phyloP scores from a whole-genome alignment of 2,329 filamentous ascomycete genomes.

The Thelonectria discophora region DNA sequence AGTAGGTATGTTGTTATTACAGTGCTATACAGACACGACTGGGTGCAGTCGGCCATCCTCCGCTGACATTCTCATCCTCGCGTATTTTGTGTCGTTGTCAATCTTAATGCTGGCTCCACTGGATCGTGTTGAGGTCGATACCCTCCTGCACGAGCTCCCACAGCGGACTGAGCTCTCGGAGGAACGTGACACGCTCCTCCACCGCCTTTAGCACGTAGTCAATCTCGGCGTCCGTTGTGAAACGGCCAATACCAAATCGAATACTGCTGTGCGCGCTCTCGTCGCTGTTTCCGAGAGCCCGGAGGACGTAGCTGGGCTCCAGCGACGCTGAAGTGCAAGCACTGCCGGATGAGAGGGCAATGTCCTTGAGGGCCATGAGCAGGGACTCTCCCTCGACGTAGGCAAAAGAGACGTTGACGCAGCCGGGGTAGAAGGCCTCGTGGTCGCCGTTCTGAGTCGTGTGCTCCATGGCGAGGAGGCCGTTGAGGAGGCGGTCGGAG shows the following conservation, averaged over 20 bases:
- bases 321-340: slow-evolving; percentile 97
- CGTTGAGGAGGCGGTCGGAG: slow-evolving; percentile 83
- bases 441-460: slow-evolving; percentile 89
- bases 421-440: slow-evolving; percentile 88
- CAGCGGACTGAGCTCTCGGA: slow-evolving; percentile 92
- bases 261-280: slow-evolving; percentile 99
- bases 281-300: slow-evolving; percentile 93
- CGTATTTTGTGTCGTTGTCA: not conserved
- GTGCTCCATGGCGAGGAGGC: slow-evolving; percentile 89
- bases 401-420: slow-evolving; percentile 97
- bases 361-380: slow-evolving; percentile 97
- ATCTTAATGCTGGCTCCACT: slow-evolving; percentile 93
- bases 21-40: slow-evolving; percentile 47
- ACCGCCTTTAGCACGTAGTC: slow-evolving; percentile 98
- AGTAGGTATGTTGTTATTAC: slow-evolving; percentile 48
- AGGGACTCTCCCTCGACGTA: slow-evolving; percentile 98
- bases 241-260: slow-evolving; percentile 94
- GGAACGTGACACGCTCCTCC: slow-evolving; percentile 86
- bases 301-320: slow-evolving; percentile 94
- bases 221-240: slow-evolving; percentile 94
- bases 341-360: slow-evolving; percentile 94
- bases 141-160: slow-evolving; percentile 99
- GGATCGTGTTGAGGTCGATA: slow-evolving; percentile 92
- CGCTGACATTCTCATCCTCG: slow-evolving; percentile 3
- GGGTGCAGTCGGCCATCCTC: slow-evolving; percentile 32